Evolutionary conservation across 2,329 filamentous ascomycete species (phyloP).

Genomic region (Sarocladium brachiariae): DNA sequence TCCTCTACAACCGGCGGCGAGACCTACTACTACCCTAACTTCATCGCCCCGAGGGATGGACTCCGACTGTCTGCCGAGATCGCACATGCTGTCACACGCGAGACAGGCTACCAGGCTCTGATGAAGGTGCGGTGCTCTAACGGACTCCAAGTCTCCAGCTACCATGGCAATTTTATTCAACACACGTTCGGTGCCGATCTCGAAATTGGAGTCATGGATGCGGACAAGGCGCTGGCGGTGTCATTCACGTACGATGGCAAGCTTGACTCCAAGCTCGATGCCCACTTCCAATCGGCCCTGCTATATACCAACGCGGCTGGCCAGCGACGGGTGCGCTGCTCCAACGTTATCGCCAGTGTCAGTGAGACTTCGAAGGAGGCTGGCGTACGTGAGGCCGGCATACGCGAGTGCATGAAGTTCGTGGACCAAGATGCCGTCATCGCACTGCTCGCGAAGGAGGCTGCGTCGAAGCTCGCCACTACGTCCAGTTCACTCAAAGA

Average conservation of each 20-base stretch:
- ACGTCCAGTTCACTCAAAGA: constrained; percentile 73
- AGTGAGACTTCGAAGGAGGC: constrained; percentile 54
- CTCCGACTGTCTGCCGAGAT: constrained; percentile 81
- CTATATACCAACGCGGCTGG: constrained; percentile 90
- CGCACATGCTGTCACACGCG: constrained; percentile 75
- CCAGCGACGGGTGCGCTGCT: constrained; percentile 84
- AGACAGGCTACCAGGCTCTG: constrained; percentile 90
- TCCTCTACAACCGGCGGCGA: constrained; percentile 89
- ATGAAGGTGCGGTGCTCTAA: constrained; percentile 99
- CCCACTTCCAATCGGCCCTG: constrained; percentile 92
- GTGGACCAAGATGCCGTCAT: constrained; percentile 94
- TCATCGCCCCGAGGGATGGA: constrained; percentile 78
- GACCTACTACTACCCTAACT: constrained; percentile 95
- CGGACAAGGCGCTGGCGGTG: constrained; percentile 87
- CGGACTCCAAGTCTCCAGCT: constrained; percentile 85
- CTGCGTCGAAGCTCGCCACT: constrained; percentile 71
- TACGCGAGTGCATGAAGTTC: constrained; percentile 81
- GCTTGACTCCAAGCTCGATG: constrained; percentile 91
- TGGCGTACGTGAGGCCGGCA: constrained; percentile 40
- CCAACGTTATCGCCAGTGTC: constrained; percentile 87
- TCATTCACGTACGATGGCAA: constrained; percentile 95
- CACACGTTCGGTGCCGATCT: constrained; percentile 92
- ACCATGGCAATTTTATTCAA: constrained; percentile 94
- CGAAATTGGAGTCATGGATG: constrained; percentile 85
- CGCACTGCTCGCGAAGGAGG: constrained; percentile 85